Evolutionary conservation across 805 yeast genomes (phyloP).

Genomic region (Sugiyamaella chiloensis): DNA sequence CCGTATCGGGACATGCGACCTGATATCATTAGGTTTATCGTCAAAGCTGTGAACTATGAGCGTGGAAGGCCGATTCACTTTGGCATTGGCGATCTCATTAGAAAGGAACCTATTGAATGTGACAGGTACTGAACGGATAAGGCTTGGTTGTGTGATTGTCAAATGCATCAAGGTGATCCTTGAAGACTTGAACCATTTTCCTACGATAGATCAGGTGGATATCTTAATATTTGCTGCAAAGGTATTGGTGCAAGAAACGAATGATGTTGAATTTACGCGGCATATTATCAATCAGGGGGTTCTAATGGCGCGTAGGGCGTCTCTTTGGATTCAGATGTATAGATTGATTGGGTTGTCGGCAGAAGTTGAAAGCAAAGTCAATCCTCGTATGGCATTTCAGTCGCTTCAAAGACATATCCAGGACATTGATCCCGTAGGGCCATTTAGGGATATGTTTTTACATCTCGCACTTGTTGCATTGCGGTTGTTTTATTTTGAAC

Average conservation of each 20-base stretch:
- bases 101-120: too few relatives aligned
- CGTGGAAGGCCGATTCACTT: too few relatives aligned
- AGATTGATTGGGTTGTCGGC: neutral
- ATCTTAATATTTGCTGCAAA: too few relatives aligned
- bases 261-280: neutral
- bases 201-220: too few relatives aligned
- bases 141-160: too few relatives aligned
- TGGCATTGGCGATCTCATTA: too few relatives aligned
- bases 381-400: neutral
- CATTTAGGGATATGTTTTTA: neutral
- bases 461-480: neutral
- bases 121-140: too few relatives aligned
- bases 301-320: neutral
- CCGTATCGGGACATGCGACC: too few relatives aligned
- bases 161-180: neutral
- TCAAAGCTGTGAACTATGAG: too few relatives aligned
- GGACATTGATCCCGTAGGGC: neutral
- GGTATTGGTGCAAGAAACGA: neutral
- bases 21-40: too few relatives aligned
- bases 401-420: neutral
- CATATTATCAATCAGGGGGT: neutral
- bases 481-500: neutral
- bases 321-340: neutral
- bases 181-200: neutral
- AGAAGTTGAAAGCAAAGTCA: neutral